These are phyloP conservation scores for Tubosaeta sp. DNA, from an alignment of 768 basidiomycete species.

Conservation along the genomic window DNA sequence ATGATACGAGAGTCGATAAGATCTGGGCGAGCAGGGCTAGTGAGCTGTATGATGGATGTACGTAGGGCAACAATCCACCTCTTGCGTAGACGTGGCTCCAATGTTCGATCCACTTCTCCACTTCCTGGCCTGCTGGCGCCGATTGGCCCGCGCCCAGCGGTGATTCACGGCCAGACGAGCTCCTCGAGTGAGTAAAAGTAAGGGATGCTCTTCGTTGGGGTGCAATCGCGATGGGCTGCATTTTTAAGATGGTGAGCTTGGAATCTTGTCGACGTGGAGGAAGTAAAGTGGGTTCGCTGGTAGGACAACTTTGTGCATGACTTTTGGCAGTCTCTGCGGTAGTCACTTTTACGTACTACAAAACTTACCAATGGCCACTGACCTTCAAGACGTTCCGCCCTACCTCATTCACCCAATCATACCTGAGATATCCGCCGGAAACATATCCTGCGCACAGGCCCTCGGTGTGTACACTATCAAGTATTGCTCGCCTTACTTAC, in stretches of 20 bases:
- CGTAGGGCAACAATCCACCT: slow-evolving; percentile 38
- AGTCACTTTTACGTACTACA: slow-evolving; percentile 17
- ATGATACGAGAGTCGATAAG: slow-evolving; percentile 68
- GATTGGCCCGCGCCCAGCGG: slow-evolving; percentile 12
- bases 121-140: slow-evolving; percentile 26
- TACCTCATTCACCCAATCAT: slow-evolving; percentile 53
- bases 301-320: slow-evolving; percentile 13
- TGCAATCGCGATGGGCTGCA: slow-evolving; percentile 14
- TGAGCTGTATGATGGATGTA: background rate
- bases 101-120: slow-evolving; percentile 50
- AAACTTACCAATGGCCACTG: slow-evolving; percentile 15
- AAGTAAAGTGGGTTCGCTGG: slow-evolving; percentile 7
- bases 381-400: slow-evolving; percentile 53
- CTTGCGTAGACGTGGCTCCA: slow-evolving; percentile 56
- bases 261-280: background rate
- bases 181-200: slow-evolving; percentile 12
- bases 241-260: slow-evolving; percentile 1
- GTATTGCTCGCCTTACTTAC: background rate
- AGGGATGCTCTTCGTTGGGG: slow-evolving; percentile 19
- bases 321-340: slow-evolving; percentile 3
- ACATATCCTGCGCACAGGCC: slow-evolving; percentile 48
- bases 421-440: slow-evolving; percentile 28
- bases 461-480: slow-evolving; percentile 37
- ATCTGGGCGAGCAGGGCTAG: slow-evolving; percentile 36
- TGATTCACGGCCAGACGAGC: slow-evolving; percentile 14